Conservation (phyloP, 768 basidiomycete genomes). For the Macrolepiota fuliginosa region DNA sequence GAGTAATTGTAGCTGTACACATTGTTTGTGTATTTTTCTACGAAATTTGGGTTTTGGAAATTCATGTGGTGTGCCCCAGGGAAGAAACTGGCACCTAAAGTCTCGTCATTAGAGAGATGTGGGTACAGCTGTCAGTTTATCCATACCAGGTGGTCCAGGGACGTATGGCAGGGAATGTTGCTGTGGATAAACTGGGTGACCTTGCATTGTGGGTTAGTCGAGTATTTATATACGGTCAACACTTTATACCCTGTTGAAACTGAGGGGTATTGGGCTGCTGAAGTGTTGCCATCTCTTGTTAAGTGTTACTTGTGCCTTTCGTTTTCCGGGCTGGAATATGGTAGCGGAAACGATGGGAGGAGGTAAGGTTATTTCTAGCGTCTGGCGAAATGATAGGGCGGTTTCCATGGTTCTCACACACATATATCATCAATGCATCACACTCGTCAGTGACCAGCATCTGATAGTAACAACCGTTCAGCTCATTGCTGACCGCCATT, state of each 20-base stretch:
- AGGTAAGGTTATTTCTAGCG: not conserved
- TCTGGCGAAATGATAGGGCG: not conserved
- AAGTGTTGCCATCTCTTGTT: not conserved
- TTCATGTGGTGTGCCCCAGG: not conserved
- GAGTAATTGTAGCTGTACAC: constrained; percentile 15
- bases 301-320: not conserved
- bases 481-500: no score
- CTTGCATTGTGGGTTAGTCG: not conserved
- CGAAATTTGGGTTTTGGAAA: not conserved
- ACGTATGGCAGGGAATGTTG: not conserved
- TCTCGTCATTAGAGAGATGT: not conserved
- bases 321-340: no score
- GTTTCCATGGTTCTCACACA: not conserved
- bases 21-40: not conserved
- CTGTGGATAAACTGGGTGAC: not conserved
- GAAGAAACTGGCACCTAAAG: not conserved
- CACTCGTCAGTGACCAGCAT: no score
- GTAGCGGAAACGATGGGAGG: not conserved
- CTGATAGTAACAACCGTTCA: no score
- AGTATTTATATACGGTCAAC: not conserved
- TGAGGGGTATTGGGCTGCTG: not conserved
- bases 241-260: not conserved
- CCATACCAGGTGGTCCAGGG: not conserved
- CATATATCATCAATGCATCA: no score
- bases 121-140: not conserved